Evolutionary conservation across 805 yeast species (phyloP).

Genomic region (Kodamaea laetipori): DNA sequence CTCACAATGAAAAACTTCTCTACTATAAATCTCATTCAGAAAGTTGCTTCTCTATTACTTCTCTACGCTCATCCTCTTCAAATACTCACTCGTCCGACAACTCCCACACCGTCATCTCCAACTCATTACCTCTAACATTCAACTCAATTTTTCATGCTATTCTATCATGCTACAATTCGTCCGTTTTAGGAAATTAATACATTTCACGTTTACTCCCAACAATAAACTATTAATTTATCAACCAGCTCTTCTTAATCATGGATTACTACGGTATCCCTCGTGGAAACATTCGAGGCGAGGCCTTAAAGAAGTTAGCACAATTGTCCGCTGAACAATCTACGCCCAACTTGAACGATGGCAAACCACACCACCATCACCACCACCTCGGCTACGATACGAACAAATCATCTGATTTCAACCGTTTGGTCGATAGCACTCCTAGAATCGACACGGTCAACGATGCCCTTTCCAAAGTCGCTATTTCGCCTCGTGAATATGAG

Average conservation of each 20-base stretch:
- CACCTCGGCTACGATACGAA: slow-evolving; percentile 12
- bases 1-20: too few species aligned
- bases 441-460: slow-evolving; percentile 14
- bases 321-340: slow-evolving; percentile 28
- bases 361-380: background rate
- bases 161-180: too few species aligned
- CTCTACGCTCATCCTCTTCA: too few species aligned
- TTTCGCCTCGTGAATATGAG: slow-evolving; percentile 56
- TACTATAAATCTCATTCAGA: too few species aligned
- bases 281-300: slow-evolving; percentile 42
- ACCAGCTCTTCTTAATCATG: slow-evolving; percentile 23
- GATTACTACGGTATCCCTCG: slow-evolving; percentile 41
- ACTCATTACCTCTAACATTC: too few species aligned
- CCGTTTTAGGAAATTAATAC: background rate
- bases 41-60: too few species aligned
- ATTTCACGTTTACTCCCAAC: background rate
- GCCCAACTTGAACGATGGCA: slow-evolving; percentile 2
- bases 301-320: slow-evolving; percentile 39
- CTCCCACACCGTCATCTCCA: too few species aligned
- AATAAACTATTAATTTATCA: background rate
- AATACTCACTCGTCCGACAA: too few species aligned
- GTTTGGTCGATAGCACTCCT: slow-evolving; percentile 18
- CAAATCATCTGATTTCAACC: slow-evolving; percentile 20
- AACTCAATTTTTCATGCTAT: too few species aligned
- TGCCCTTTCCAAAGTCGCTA: slow-evolving; percentile 38